These are phyloP conservation scores for Chaetoscypha palmicola DNA, from an alignment of 2,329 filamentous ascomycete species.

Conservation along the genomic window DNA sequence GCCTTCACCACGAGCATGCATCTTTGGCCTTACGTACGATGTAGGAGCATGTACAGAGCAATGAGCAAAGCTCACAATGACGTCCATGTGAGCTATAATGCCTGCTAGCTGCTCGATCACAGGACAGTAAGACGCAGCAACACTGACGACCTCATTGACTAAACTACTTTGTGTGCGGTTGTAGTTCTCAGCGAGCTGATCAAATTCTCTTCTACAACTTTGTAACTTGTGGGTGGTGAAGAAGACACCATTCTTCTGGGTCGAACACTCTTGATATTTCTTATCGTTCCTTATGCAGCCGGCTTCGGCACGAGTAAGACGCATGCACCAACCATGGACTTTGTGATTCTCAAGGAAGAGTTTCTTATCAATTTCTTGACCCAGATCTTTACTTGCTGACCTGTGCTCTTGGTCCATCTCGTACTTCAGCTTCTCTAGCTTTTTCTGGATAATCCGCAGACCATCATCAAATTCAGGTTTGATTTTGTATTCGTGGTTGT, in stretches of 20 bases:
- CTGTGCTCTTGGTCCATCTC: conserved; percentile 81
- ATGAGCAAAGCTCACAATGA: conserved; percentile 90
- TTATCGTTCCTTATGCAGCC: conserved; percentile 88
- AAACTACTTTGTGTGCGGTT: conserved; percentile 88
- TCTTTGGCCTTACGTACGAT: conserved; percentile 83
- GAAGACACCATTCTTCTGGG: conserved; percentile 98
- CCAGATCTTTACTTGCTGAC: conserved; percentile 70
- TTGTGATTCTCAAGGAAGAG: conserved; percentile 95
- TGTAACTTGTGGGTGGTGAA: conserved; percentile 85
- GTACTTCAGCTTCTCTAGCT: conserved; percentile 74
- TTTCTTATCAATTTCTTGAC: conserved; percentile 95
- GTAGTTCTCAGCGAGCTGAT: conserved; percentile 90
- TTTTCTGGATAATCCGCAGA: conserved; percentile 80
- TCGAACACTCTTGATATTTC: conserved; percentile 88
- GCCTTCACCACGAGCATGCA: conserved; percentile 81
- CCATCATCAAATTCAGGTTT: conserved; percentile 95
- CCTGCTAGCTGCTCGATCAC: conserved; percentile 84
- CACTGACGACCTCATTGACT: conserved; percentile 84
- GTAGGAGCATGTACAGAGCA: conserved; percentile 88
- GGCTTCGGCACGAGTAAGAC: conserved; percentile 84
- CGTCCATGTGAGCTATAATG: conserved; percentile 87
- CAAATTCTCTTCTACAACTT: conserved; percentile 77
- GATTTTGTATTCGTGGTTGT: conserved; percentile 98
- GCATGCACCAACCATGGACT: conserved; percentile 94
- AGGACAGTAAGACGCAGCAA: conserved; percentile 90